phyloP scores from a whole-genome alignment of 352 stramenopile species.

The Elongisporangium anandrum region DNA sequence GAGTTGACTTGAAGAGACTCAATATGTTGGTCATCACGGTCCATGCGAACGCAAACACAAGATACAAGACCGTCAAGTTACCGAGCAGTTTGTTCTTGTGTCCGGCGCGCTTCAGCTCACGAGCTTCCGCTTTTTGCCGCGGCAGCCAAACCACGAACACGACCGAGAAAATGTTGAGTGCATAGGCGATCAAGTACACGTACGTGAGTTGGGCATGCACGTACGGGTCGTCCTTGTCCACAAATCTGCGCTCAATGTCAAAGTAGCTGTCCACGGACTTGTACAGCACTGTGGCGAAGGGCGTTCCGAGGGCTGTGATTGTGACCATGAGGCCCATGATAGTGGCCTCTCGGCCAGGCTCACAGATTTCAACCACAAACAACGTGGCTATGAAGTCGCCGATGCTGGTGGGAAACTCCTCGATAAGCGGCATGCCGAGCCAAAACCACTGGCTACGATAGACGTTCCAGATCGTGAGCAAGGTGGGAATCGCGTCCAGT shows the following conservation, averaged over 20 bases:
- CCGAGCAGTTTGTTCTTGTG: slow-evolving; percentile 40
- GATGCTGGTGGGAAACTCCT: slow-evolving; percentile 42
- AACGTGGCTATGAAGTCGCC: slow-evolving; percentile 38
- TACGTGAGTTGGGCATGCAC: slow-evolving; percentile 45
- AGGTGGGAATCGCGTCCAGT: slow-evolving; percentile 39
- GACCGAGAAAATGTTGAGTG: slow-evolving; percentile 39
- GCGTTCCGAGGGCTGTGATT: slow-evolving; percentile 29
- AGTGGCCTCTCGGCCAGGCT: slow-evolving; percentile 43
- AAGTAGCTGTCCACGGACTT: slow-evolving; percentile 56
- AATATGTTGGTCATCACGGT: slow-evolving; percentile 63
- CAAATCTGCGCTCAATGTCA: slow-evolving; percentile 41
- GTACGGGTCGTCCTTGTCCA: slow-evolving; percentile 30
- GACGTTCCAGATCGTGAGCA: slow-evolving; percentile 65
- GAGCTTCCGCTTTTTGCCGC: slow-evolving; percentile 44
- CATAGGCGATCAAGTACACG: slow-evolving; percentile 55
- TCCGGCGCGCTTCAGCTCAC: slow-evolving; percentile 31
- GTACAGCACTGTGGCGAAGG: slow-evolving; percentile 48
- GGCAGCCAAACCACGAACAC: slow-evolving; percentile 46
- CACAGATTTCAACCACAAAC: slow-evolving; percentile 49
- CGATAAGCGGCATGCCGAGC: slow-evolving; percentile 47
- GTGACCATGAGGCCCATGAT: slow-evolving; percentile 42
- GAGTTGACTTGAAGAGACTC: slow-evolving; percentile 42
- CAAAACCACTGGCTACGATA: slow-evolving; percentile 67
- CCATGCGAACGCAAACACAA: slow-evolving; percentile 44
- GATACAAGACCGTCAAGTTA: slow-evolving; percentile 24